Conservation (phyloP, 164 flowering plant species). For the Magnolia changhungtana region DNA sequence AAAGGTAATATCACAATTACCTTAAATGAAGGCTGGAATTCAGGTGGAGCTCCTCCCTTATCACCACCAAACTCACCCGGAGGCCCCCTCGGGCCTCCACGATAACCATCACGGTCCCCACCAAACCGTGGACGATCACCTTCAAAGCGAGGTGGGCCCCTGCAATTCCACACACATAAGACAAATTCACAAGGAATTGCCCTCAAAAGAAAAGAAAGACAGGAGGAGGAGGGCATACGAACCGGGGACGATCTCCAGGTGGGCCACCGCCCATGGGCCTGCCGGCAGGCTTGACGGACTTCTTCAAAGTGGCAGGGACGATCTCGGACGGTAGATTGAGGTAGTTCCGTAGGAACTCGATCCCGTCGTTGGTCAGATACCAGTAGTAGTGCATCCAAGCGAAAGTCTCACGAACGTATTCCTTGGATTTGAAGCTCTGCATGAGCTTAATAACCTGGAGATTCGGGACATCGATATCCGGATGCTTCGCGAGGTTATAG, state of each 20-base stretch:
- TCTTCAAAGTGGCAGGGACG: conserved; percentile 61
- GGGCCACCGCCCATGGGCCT: conserved; percentile 43
- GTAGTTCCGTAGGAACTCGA: conserved; percentile 49
- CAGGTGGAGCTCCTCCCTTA: conserved; percentile 63
- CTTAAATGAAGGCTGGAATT: conserved; percentile 56
- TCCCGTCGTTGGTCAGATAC: conserved; percentile 64
- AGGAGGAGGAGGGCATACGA: background rate
- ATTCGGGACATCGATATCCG: conserved; percentile 57
- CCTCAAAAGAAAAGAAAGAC: background rate
- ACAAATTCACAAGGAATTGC: background rate
- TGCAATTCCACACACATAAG: conserved; percentile 2
- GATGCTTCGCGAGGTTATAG: conserved; percentile 55
- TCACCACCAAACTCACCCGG: conserved; percentile 46
- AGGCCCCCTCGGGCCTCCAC: conserved; percentile 49
- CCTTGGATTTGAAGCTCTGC: conserved; percentile 76
- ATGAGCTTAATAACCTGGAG: conserved; percentile 71
- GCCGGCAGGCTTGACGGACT: conserved; percentile 42
- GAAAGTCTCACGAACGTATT: conserved; percentile 60
- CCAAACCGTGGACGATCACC: conserved; percentile 49
- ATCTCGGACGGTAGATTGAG: conserved; percentile 63
- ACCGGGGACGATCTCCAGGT: conserved; percentile 52
- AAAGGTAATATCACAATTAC: conserved; percentile 17
- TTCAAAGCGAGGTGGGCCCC: conserved; percentile 45
- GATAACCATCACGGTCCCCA: conserved; percentile 41
- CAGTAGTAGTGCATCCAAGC: conserved; percentile 71